These are phyloP conservation scores for Umbelopsis sp. DNA, from an alignment of 371 early-diverging fungal genomes.

Conservation along the genomic window DNA sequence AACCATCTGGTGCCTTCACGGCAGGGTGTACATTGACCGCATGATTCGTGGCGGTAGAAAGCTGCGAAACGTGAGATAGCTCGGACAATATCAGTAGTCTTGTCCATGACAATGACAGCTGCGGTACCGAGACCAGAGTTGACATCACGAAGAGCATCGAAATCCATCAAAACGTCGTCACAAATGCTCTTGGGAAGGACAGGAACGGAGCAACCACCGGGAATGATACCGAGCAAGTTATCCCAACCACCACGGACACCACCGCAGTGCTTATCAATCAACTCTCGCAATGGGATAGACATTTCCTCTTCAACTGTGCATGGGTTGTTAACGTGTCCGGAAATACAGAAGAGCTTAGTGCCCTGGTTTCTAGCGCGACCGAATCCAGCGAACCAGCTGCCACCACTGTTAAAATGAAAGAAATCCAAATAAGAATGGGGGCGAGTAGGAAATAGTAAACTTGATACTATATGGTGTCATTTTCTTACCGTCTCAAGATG, in stretches of 20 bases:
- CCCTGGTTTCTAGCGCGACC: conserved; percentile 94
- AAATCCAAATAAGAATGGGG: neutral
- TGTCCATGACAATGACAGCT: conserved; percentile 98
- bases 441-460: too few relatives aligned
- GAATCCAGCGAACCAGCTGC: conserved; percentile 92
- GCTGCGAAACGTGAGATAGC: conserved; percentile 92
- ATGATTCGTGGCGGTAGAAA: conserved; percentile 96
- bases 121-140: conserved; percentile 96
- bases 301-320: conserved; percentile 98
- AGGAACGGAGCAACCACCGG: conserved; percentile 97
- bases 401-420: conserved; percentile 59
- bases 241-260: conserved; percentile 99
- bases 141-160: conserved; percentile 93
- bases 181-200: conserved; percentile 88
- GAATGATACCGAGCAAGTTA: conserved; percentile 95
- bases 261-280: conserved; percentile 96
- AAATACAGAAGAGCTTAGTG: conserved; percentile 97
- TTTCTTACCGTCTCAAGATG: conserved; percentile 76
- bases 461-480: too few relatives aligned
- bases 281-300: conserved; percentile 93
- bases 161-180: conserved; percentile 96
- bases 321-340: conserved; percentile 97
- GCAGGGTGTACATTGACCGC: conserved; percentile 99
- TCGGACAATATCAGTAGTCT: conserved; percentile 82
- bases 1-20: conserved; percentile 97